Base-by-base conservation (phyloP, 164 flowering plant genomes). In the Sedum album region DNA sequence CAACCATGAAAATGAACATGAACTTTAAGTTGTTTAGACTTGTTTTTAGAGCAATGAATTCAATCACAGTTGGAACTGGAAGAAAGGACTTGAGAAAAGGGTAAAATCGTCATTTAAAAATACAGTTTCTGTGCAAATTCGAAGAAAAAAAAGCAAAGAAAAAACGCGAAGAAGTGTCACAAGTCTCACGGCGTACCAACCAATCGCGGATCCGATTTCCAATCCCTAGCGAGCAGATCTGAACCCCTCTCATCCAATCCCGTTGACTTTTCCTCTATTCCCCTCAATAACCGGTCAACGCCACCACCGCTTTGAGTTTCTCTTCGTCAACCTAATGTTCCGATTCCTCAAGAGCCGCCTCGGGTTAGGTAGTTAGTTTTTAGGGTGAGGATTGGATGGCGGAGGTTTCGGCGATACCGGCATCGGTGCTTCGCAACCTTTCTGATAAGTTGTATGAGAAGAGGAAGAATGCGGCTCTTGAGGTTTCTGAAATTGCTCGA, bases 391-490 rank as follows among this genome's bases (percentile, higher is more conserved):
- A 51, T 5, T 26, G 63, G 41, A 88, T 86, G 90, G 96, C 82
- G 30, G 93, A 93, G 60, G 86, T 78, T 6, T 84, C 91, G 33
- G 73, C 80, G 28, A 80, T 93, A 76, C 90, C 97, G 1, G 75
- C 95, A 0, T 39, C 83, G 4, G 96, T 94, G 31, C 81, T 88
- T 38, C 87, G 98, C 10, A 91, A 87, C 70, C 87, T 94, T 31
- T 78, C 95, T 17, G 98, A 94, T 66, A 94, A 91, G 83, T 87
- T 94, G 0, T 94, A 94, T 69, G 98, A 94, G 84, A 94, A 89
- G 82, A 88, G 98, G 18, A 94, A 94, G 77, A 94, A 87, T 81
- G 98, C 98, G 4, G 98, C 98, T n/a, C 85, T 91, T 26, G 98
- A 94, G 97, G 97, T 88, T 1, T 7, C 2, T 41, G 15, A 2